A percentile compares a stretch with the other conserved stretches of the same genome.
These are phyloP conservation scores for Gilbertella persicaria DNA, from an alignment of 371 early-diverging fungal genomes.

Conservation along the genomic window DNA sequence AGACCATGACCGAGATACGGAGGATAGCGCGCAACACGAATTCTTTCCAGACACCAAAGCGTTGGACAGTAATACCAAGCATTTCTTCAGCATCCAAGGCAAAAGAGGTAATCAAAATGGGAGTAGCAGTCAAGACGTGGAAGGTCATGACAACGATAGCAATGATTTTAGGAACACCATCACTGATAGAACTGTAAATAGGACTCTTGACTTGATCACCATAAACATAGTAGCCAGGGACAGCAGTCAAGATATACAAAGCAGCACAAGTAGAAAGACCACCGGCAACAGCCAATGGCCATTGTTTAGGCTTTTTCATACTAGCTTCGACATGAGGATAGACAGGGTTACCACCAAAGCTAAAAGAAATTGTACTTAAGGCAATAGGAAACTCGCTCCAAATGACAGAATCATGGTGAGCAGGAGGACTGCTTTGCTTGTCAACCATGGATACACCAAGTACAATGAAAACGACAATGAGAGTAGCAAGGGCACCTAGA, in stretches of 20 bases:
- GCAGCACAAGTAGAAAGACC: constrained; percentile 71
- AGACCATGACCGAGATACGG: constrained; percentile 52
- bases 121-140: constrained; percentile 84
- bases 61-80: constrained; percentile 56
- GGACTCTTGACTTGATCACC: constrained; percentile 73
- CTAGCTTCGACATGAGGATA: constrained; percentile 86
- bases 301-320: constrained; percentile 77
- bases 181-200: constrained; percentile 71
- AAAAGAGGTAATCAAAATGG: constrained; percentile 81
- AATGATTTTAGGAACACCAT: constrained; percentile 60
- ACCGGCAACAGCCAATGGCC: constrained; percentile 68
- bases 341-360: constrained; percentile 81
- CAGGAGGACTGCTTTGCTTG: constrained; percentile 13
- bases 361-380: constrained; percentile 70
- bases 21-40: constrained; percentile 57
- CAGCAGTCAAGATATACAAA: constrained; percentile 77
- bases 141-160: constrained; percentile 78
- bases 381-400: constrained; percentile 59
- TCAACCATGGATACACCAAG: constrained; percentile 42
- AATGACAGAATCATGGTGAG: constrained; percentile 47
- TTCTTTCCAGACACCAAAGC: constrained; percentile 49
- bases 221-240: constrained; percentile 83
- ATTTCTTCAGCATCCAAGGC: constrained; percentile 71
- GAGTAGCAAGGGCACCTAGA: constrained; percentile 58
- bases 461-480: constrained; percentile 47